phyloP scores from a whole-genome alignment of 140 eudicot genomes.

The Stevia rebaudiana region DNA sequence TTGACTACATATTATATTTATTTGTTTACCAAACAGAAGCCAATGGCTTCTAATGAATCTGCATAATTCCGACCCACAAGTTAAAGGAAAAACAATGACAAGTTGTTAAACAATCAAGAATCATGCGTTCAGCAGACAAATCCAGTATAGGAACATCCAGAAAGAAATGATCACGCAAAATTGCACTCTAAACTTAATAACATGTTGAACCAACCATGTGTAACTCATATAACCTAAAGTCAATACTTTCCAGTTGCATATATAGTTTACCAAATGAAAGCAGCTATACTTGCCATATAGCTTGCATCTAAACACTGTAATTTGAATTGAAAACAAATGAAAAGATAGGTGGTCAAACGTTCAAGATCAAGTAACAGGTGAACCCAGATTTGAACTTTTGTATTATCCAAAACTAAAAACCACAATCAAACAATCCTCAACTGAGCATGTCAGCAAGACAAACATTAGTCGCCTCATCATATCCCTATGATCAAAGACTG shows the following conservation, averaged over 20 bases:
- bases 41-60: background rate
- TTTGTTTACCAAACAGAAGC: background rate
- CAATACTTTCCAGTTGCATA: background rate
- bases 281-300: background rate
- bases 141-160: background rate
- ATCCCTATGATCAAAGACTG: background rate
- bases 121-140: background rate
- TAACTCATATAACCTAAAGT: background rate
- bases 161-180: background rate
- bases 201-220: background rate
- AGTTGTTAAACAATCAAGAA: background rate
- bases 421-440: background rate
- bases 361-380: conserved; percentile 1
- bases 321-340: background rate
- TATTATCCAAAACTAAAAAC: background rate
- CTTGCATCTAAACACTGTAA: background rate
- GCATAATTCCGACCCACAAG: background rate
- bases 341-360: background rate
- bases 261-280: background rate
- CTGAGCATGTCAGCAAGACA: background rate
- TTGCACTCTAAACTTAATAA: background rate
- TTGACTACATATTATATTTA: background rate
- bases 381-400: background rate
- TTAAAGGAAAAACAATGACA: background rate
- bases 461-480: background rate